These are phyloP conservation scores for Phytophthora constricta DNA, from an alignment of 352 stramenopile species.

Conservation along the genomic window DNA sequence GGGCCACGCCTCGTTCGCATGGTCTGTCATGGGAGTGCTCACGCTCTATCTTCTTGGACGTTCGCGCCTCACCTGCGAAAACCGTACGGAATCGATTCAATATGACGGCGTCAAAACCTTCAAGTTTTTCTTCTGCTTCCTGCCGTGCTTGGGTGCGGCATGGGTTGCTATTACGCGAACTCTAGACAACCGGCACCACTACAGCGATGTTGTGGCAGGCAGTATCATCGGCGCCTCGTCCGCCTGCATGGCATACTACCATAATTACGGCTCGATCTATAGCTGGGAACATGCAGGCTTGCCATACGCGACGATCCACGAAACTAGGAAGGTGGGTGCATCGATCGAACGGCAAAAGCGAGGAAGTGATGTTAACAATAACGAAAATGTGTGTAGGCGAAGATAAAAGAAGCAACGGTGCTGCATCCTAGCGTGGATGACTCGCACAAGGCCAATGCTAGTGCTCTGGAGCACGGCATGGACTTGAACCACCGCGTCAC, in stretches of 20 bases:
- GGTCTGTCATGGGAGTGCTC: conserved; percentile 71
- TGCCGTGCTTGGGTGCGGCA: conserved; percentile 59
- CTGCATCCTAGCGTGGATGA: not conserved
- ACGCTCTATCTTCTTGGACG: conserved; percentile 80
- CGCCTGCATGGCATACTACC: conserved; percentile 49
- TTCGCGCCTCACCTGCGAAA: conserved; percentile 54
- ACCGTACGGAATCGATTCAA: conserved; percentile 50
- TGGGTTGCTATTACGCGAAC: conserved; percentile 79
- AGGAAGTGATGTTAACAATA: not conserved
- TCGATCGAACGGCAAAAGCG: not conserved
- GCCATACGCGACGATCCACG: conserved; percentile 47
- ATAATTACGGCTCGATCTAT: conserved; percentile 75
- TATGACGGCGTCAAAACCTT: conserved; percentile 54
- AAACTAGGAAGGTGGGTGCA: conserved; percentile 43
- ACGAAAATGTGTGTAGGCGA: conserved; percentile 11
- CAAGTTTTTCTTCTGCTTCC: conserved; percentile 76
- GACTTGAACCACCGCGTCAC: too few relatives aligned
- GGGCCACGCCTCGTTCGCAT: conserved; percentile 73
- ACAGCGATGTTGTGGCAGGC: conserved; percentile 72
- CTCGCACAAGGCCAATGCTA: not conserved
- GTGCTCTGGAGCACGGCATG: too few relatives aligned
- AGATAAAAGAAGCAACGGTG: conserved; percentile 19
- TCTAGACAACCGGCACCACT: conserved; percentile 83
- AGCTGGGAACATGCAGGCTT: conserved; percentile 52
- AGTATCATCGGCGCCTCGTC: conserved; percentile 52